Conservation (phyloP, 176 grass and related monocot species). For the Oryza brachyantha region DNA sequence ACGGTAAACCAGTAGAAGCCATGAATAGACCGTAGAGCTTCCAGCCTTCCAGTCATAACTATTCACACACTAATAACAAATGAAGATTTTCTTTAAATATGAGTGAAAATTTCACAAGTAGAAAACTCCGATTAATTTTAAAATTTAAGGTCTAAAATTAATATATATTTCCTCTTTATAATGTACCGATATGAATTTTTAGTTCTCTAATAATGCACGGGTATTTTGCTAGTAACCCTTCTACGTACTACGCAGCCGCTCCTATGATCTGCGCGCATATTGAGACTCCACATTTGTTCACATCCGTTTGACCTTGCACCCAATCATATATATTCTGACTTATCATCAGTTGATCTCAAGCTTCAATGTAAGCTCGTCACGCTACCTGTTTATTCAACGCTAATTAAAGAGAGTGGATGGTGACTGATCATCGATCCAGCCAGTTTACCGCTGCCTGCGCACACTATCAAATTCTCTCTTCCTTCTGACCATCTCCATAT, state of each 20-base stretch:
- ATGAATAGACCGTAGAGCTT: no score
- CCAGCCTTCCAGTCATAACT: no score
- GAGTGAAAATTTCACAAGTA: no score
- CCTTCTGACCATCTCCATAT: constrained; percentile 22
- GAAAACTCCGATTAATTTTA: no score
- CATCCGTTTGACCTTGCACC: constrained; percentile 30
- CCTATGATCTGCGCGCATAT: neutral
- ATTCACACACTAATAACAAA: no score
- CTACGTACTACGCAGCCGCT: neutral
- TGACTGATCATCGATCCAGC: constrained; percentile 13
- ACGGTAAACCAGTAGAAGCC: no score
- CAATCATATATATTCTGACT: constrained; percentile 11
- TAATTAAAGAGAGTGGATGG: neutral
- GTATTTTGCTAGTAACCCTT: no score
- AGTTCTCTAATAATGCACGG: no score
- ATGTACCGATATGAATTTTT: no score
- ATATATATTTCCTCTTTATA: no score
- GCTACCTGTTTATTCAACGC: constrained; percentile 9
- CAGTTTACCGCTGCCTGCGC: neutral
- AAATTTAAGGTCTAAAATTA: no score
- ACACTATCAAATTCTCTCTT: neutral
- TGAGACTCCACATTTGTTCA: constrained; percentile 30
- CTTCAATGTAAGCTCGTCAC: neutral
- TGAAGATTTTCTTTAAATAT: no score
- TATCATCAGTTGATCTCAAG: neutral